Percentiles rank a stretch among this genome's conserved stretches.
These are phyloP conservation scores for Cyclotella sp. DNA, from an alignment of 108 stramenopile species.

Conservation along the genomic window DNA sequence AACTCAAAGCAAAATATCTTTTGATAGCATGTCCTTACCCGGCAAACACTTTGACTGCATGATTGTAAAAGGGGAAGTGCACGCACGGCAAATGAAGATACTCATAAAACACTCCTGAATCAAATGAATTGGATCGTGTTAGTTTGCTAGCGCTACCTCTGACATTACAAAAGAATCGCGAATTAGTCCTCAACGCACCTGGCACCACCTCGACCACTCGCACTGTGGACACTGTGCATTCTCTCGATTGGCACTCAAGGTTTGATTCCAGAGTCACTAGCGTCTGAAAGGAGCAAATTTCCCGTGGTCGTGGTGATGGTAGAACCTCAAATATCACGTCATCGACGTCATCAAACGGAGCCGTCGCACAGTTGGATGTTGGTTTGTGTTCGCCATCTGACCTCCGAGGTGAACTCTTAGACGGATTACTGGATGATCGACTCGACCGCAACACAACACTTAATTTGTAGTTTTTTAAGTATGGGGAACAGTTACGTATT, in stretches of 20 bases:
- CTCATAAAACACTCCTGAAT: slow-evolving; percentile 54
- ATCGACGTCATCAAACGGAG: slow-evolving; percentile 31
- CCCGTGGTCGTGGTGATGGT: slow-evolving; percentile 22
- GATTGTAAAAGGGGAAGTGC: slow-evolving; percentile 54
- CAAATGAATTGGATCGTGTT: too few relatives aligned
- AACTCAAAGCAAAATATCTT: not conserved
- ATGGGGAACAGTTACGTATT: not conserved
- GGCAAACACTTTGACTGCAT: slow-evolving; percentile 30
- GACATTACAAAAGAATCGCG: not conserved
- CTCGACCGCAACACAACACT: slow-evolving; percentile 32
- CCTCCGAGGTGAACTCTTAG: not conserved
- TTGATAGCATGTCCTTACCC: not conserved
- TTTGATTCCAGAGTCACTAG: slow-evolving; percentile 34
- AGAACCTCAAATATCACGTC: slow-evolving; percentile 35
- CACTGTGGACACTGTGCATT: slow-evolving; percentile 49
- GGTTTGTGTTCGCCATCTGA: slow-evolving; percentile 35
- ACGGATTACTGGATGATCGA: not conserved
- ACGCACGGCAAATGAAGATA: slow-evolving; percentile 67
- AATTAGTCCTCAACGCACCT: not conserved
- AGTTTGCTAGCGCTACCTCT: too few relatives aligned
- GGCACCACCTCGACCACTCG: slow-evolving; percentile 53
- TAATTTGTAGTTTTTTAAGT: not conserved
- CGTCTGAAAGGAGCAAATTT: slow-evolving; percentile 34
- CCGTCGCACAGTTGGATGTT: slow-evolving; percentile 5
- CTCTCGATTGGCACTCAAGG: slow-evolving; percentile 27